Evolutionary conservation across 768 basidiomycete genomes (phyloP).

Genomic region (Tremella mesenterica): DNA sequence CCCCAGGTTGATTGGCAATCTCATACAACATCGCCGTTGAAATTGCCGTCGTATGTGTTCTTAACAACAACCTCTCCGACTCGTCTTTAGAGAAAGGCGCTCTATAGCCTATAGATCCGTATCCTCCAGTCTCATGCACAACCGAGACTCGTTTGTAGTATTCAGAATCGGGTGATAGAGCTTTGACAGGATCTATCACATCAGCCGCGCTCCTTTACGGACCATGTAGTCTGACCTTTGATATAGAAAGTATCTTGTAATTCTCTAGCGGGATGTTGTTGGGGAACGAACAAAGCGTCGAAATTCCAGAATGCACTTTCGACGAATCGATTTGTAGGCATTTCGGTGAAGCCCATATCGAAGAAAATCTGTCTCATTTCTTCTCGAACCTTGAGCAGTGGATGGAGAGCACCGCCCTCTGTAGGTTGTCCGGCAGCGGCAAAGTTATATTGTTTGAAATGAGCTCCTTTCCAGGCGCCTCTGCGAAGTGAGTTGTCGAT

Average conservation of each 20-base stretch:
- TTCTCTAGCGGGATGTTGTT: conserved; percentile 96
- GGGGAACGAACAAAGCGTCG: conserved; percentile 94
- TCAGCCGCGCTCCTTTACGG: neutral
- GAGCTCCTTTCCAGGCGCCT: conserved; percentile 84
- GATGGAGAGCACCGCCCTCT: conserved; percentile 85
- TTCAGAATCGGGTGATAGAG: conserved; percentile 64
- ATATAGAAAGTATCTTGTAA: conserved; percentile 98
- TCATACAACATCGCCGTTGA: conserved; percentile 90
- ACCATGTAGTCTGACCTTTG: conserved; percentile 54
- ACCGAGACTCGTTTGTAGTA: conserved; percentile 79
- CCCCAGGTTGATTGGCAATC: conserved; percentile 67
- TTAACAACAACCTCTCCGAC: conserved; percentile 79
- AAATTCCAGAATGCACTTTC: conserved; percentile 99
- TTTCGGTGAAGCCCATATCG: conserved; percentile 99
- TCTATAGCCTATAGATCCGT: conserved; percentile 90
- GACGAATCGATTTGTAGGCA: conserved; percentile 92
- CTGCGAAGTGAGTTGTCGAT: conserved; percentile 47
- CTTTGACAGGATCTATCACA: conserved; percentile 61
- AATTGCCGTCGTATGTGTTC: conserved; percentile 94
- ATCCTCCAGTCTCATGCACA: conserved; percentile 72
- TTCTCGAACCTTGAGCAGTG: conserved; percentile 92
- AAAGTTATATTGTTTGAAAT: conserved; percentile 98
- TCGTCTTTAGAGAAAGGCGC: conserved; percentile 93
- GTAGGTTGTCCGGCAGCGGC: conserved; percentile 88
- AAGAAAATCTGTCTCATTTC: conserved; percentile 96